These are phyloP conservation scores for Yamadazyma dushanensis DNA, from an alignment of 1,139 yeast species.

Conservation along the genomic window DNA sequence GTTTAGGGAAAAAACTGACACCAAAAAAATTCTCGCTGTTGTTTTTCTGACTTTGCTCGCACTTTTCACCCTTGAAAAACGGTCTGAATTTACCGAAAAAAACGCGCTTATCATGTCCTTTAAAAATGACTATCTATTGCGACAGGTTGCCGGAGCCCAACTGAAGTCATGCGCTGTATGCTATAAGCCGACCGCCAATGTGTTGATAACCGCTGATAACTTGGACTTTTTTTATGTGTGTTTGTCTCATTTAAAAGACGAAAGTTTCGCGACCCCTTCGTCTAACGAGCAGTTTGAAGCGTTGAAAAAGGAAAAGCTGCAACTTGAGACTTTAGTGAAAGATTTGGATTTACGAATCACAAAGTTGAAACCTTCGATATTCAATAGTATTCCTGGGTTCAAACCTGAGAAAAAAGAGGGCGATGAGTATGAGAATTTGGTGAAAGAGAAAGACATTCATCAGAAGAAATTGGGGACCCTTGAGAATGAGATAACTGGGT, in stretches of 20 bases:
- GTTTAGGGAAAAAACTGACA: constrained; percentile 8
- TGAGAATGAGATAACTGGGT: constrained; percentile 22
- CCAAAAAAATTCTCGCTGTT: constrained; percentile 8
- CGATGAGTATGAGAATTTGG: constrained; percentile 16
- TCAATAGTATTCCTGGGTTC: constrained; percentile 28
- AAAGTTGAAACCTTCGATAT: constrained; percentile 32
- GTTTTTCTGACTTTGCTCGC: neutral
- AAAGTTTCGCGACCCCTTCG: constrained; percentile 58
- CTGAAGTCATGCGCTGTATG: constrained; percentile 65
- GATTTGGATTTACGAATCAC: constrained; percentile 28
- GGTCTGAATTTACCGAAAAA: neutral
- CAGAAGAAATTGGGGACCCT: constrained; percentile 23
- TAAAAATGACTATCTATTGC: constrained; percentile 51
- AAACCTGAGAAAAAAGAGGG: constrained; percentile 12
- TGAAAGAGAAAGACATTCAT: constrained; percentile 20
- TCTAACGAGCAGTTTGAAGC: constrained; percentile 47
- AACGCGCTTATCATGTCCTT: constrained; percentile 32
- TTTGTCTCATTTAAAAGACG: constrained; percentile 60
- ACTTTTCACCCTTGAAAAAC: constrained; percentile 3
- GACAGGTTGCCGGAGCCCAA: constrained; percentile 58
- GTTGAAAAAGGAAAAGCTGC: constrained; percentile 38
- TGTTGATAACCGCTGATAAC: constrained; percentile 52
- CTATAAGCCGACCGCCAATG: constrained; percentile 63
- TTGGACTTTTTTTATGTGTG: constrained; percentile 73
- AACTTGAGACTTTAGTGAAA: constrained; percentile 42